A percentile compares a stretch with the other conserved stretches of the same genome.
These are phyloP conservation scores for Solanum piurae DNA, from an alignment of 257 asterid genomes.

Conservation along the genomic window DNA sequence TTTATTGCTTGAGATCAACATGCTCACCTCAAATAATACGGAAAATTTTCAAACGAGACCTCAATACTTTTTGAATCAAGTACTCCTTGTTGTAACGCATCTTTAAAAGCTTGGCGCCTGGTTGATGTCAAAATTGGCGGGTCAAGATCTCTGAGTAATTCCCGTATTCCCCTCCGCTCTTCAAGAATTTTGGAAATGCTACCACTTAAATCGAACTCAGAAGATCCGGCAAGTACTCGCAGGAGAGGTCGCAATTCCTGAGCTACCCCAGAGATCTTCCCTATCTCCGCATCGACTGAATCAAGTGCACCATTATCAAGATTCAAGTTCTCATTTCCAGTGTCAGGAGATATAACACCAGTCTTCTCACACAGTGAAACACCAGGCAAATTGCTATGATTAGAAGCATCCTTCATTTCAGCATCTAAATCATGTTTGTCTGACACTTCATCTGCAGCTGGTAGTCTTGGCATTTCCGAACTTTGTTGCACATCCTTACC, in stretches of 20 bases:
- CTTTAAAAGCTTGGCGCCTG: slow-evolving; percentile 69
- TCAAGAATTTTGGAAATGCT: slow-evolving; percentile 41
- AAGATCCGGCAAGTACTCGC: slow-evolving; percentile 39
- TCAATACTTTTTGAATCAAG: slow-evolving; percentile 47
- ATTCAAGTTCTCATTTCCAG: slow-evolving; percentile 31
- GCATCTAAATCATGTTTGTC: slow-evolving; percentile 36
- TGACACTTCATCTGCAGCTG: slow-evolving; percentile 48
- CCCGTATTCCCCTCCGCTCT: slow-evolving; percentile 43
- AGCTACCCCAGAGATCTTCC: slow-evolving; percentile 34
- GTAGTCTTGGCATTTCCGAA: slow-evolving; percentile 45
- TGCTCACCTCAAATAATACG: slow-evolving; percentile 77
- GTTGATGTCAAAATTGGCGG: slow-evolving; percentile 41
- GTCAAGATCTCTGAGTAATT: slow-evolving; percentile 42
- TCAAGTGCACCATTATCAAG: slow-evolving; percentile 11
- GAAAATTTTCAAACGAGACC: slow-evolving; percentile 69
- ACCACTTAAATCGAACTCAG: slow-evolving; percentile 44
- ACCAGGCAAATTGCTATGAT: slow-evolving; percentile 26
- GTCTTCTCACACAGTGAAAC: slow-evolving; percentile 23
- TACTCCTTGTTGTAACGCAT: slow-evolving; percentile 47
- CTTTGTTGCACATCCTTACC: slow-evolving; percentile 38
- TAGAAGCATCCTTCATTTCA: slow-evolving; percentile 56
- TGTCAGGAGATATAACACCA: slow-evolving; percentile 31
- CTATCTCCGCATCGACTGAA: slow-evolving; percentile 33
- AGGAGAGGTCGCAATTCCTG: slow-evolving; percentile 45
- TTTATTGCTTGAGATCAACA: background rate